These are phyloP conservation scores for Mycosphaerella sp. DNA, from an alignment of 2,329 filamentous ascomycete species.

Conservation along the genomic window DNA sequence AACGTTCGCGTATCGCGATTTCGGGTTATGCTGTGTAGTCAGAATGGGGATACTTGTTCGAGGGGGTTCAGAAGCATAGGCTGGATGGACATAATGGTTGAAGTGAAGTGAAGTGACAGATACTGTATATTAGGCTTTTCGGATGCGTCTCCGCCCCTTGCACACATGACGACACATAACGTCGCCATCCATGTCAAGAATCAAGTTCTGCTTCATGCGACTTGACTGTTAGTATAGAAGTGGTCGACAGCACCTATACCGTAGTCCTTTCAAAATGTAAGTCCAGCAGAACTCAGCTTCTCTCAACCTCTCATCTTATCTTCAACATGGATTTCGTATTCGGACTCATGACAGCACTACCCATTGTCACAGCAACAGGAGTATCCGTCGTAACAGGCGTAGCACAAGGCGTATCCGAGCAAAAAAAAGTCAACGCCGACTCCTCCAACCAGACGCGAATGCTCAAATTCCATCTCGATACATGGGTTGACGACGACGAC, in stretches of 20 bases:
- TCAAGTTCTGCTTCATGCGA: slow-evolving; percentile 6
- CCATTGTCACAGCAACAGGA: slow-evolving; percentile 35
- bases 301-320: not conserved
- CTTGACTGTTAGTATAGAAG: not conserved
- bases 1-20: too few relatives aligned
- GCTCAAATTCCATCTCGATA: slow-evolving; percentile 47
- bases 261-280: slow-evolving; percentile 1
- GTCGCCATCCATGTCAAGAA: slow-evolving; percentile 9
- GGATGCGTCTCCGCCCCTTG: slow-evolving; percentile 5
- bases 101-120: not conserved
- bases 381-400: slow-evolving; percentile 48
- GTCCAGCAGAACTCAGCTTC: not conserved
- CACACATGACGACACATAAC: slow-evolving; percentile 10
- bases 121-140: not conserved
- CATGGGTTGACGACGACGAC: slow-evolving; percentile 34
- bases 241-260: not conserved
- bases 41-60: too few relatives aligned
- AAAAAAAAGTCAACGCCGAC: slow-evolving; percentile 46
- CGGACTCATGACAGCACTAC: slow-evolving; percentile 32
- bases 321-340: slow-evolving; percentile 30
- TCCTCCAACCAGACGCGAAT: slow-evolving; percentile 45
- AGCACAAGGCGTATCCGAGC: slow-evolving; percentile 46
- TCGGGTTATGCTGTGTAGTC: too few relatives aligned
- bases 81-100: too few relatives aligned
- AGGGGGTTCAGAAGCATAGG: too few relatives aligned